Evolutionary conservation across 2,329 filamentous ascomycete genomes (phyloP).

Genomic region (Aureobasidium sp.): DNA sequence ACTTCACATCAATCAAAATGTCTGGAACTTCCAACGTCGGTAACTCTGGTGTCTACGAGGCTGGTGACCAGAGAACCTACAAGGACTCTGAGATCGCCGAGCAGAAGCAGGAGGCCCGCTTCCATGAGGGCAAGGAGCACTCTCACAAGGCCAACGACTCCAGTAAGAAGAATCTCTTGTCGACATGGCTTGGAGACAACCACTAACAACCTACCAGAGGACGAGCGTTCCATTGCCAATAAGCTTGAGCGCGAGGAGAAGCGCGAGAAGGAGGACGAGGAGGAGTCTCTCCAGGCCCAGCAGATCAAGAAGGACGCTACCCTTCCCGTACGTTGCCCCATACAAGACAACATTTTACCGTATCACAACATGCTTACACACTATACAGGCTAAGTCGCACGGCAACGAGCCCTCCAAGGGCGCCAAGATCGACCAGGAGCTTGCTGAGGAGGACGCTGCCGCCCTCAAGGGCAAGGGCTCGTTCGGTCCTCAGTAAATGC

Average conservation of each 20-base stretch:
- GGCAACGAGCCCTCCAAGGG: conserved; percentile 68
- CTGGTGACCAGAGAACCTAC: conserved; percentile 56
- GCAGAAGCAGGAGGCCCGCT: conserved; percentile 49
- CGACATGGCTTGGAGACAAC: not conserved
- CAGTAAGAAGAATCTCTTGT: conserved; percentile 45
- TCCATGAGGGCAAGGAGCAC: conserved; percentile 63
- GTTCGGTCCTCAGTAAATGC: conserved; percentile 27
- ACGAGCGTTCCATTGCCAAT: conserved; percentile 65
- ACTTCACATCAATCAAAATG: conserved; percentile 32
- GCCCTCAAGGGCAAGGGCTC: conserved; percentile 54
- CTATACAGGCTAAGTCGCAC: conserved; percentile 51
- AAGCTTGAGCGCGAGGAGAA: conserved; percentile 58
- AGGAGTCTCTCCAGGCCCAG: conserved; percentile 30
- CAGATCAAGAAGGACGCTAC: conserved; percentile 54
- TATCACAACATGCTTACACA: not conserved
- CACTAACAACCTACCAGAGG: conserved; percentile 45
- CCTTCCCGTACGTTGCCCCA: conserved; percentile 28
- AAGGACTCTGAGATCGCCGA: conserved; percentile 47
- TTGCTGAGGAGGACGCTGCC: conserved; percentile 62
- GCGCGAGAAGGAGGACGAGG: conserved; percentile 38
- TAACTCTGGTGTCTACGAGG: conserved; percentile 60
- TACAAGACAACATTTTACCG: not conserved
- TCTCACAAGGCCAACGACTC: conserved; percentile 64
- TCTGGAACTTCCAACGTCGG: conserved; percentile 56
- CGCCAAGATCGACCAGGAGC: conserved; percentile 62